phyloP scores from a whole-genome alignment of 108 stramenopile genomes.

The Cyclotella sp. region DNA sequence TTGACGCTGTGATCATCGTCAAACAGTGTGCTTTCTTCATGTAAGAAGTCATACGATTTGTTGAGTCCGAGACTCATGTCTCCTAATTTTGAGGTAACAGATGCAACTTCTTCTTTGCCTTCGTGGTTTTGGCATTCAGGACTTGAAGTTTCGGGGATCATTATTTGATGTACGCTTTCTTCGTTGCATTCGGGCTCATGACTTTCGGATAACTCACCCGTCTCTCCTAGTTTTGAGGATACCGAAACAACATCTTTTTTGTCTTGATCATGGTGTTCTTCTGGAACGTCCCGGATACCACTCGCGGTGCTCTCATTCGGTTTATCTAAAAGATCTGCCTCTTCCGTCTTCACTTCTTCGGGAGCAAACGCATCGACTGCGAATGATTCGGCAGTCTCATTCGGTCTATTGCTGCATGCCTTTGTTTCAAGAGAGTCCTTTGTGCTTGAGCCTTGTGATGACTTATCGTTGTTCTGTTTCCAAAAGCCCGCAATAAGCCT shows the following conservation, averaged over 20 bases:
- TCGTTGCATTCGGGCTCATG: too few species aligned
- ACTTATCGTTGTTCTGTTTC: conserved; percentile 3
- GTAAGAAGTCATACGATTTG: neutral
- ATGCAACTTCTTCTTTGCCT: neutral
- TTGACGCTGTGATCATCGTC: neutral
- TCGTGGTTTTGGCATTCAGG: too few species aligned
- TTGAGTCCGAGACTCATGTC: neutral
- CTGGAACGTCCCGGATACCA: neutral
- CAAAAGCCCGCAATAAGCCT: conserved; percentile 10
- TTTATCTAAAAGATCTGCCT: neutral
- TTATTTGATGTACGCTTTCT: too few species aligned
- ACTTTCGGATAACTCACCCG: neutral
- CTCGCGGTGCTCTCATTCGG: neutral
- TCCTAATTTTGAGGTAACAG: neutral
- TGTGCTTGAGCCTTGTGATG: neutral
- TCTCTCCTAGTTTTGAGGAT: neutral
- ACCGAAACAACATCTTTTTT: neutral
- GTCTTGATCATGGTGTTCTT: neutral
- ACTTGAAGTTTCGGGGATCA: too few species aligned
- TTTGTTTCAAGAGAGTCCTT: neutral
- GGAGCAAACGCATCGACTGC: neutral
- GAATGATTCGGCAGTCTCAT: neutral
- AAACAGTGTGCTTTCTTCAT: neutral
- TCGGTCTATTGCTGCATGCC: neutral
- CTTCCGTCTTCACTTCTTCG: neutral